A percentile compares a stretch with the other conserved stretches of the same genome.
Evolutionary conservation across 2,329 filamentous ascomycete species (phyloP).

Genomic region (Cladophialophora chaetospira): DNA sequence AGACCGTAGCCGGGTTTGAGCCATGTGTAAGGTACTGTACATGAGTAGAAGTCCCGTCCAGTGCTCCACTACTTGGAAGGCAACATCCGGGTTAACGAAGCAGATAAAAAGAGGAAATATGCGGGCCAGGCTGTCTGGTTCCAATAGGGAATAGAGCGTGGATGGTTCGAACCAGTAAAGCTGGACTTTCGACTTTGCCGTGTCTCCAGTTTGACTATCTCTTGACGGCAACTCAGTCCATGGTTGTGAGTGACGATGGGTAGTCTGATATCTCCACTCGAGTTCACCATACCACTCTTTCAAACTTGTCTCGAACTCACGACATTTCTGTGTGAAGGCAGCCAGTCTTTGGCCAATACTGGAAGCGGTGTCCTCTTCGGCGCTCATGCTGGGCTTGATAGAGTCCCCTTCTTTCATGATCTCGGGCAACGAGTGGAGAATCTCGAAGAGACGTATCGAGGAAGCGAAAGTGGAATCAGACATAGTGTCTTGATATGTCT

Average conservation of each 20-base stretch:
- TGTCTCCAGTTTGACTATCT: not conserved
- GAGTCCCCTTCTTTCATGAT: constrained; percentile 18
- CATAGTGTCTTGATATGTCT: not conserved
- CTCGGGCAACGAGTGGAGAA: constrained; percentile 11
- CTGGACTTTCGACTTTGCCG: not conserved
- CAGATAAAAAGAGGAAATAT: constrained; percentile 7
- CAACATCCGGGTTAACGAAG: constrained; percentile 17
- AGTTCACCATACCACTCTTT: not conserved
- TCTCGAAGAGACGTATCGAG: constrained; percentile 17
- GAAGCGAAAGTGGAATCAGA: not conserved
- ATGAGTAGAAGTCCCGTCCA: constrained; percentile 14
- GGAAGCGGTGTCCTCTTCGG: not conserved
- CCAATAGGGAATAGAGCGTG: constrained; percentile 5
- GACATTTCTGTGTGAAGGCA: not conserved
- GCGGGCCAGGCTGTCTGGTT: constrained; percentile 5
- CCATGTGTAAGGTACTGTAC: constrained; percentile 2
- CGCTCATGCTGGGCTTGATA: not conserved
- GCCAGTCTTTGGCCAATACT: not conserved
- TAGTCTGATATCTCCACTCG: not conserved
- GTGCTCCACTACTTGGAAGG: constrained; percentile 15
- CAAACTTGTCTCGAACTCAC: not conserved
- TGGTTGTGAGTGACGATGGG: not conserved
- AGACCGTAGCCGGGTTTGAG: not conserved
- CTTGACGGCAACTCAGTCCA: not conserved
- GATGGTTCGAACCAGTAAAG: constrained; percentile 20